Percentiles rank a stretch among this genome's conserved stretches.
Evolutionary conservation across 805 yeast genomes (phyloP).

Genomic region (Candida ovalis): DNA sequence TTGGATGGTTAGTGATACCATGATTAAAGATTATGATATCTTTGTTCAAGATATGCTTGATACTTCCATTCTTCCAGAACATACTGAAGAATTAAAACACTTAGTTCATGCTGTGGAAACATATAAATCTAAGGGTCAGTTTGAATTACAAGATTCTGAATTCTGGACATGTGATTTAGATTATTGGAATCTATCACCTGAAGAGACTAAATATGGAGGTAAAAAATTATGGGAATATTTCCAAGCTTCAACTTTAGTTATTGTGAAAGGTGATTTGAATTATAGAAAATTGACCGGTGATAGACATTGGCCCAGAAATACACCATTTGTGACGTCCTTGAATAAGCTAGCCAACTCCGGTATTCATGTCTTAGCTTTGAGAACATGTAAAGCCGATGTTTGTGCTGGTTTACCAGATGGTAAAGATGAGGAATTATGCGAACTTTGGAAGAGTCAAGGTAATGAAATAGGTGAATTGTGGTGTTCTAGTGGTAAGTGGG

Average conservation of each 20-base stretch:
- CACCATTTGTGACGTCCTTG: conserved; percentile 68
- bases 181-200: conserved; percentile 63
- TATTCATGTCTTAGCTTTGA: conserved; percentile 65
- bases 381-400: conserved; percentile 97
- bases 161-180: conserved; percentile 86
- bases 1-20: conserved; percentile 97
- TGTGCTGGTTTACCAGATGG: conserved; percentile 81
- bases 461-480: conserved; percentile 71
- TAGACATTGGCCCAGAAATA: conserved; percentile 78
- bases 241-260: conserved; percentile 59
- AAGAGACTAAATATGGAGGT: conserved; percentile 55
- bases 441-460: conserved; percentile 52
- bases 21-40: conserved; percentile 70
- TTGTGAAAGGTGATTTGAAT: conserved; percentile 94
- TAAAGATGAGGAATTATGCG: conserved; percentile 60
- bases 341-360: conserved; percentile 62
- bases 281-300: conserved; percentile 94
- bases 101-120: conserved; percentile 43
- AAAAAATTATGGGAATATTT: conserved; percentile 58
- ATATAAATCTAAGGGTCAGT: conserved; percentile 42
- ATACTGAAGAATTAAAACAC: conserved; percentile 43
- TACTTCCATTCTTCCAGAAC: conserved; percentile 46
- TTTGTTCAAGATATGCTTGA: conserved; percentile 56
- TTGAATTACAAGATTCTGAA: conserved; percentile 53
- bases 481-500: conserved; percentile 91